phyloP scores from a whole-genome alignment of 495 filamentous ascomycete species.

The Lentithecium fluviatile region DNA sequence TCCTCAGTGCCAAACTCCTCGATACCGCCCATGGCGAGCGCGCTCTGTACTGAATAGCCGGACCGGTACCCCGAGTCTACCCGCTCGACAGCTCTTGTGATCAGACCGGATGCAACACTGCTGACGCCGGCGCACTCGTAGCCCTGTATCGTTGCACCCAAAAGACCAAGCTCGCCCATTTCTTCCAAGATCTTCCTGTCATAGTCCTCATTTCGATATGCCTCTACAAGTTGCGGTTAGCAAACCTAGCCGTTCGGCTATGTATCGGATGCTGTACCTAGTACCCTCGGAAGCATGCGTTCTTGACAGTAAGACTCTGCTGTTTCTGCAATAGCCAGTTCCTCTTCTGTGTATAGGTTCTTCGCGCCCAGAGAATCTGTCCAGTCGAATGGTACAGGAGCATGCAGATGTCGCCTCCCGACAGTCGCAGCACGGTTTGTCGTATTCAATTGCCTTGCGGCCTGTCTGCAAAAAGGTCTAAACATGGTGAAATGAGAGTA shows the following conservation, averaged over 20 bases:
- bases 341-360: slow-evolving; percentile 80
- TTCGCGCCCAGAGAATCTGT: slow-evolving; percentile 78
- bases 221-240: slow-evolving; percentile 59
- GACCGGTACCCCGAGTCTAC: slow-evolving; percentile 95
- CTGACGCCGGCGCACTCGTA: slow-evolving; percentile 94
- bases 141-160: slow-evolving; percentile 87
- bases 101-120: slow-evolving; percentile 85
- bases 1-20: slow-evolving; percentile 87
- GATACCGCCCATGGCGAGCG: slow-evolving; percentile 95
- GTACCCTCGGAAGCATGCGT: slow-evolving; percentile 74
- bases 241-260: not conserved
- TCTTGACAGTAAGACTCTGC: slow-evolving; percentile 93
- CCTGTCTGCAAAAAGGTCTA: slow-evolving; percentile 41
- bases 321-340: slow-evolving; percentile 82
- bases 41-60: slow-evolving; percentile 94
- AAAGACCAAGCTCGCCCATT: slow-evolving; percentile 92
- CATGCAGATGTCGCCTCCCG: slow-evolving; percentile 51
- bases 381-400: slow-evolving; percentile 75
- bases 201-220: slow-evolving; percentile 91
- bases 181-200: slow-evolving; percentile 84
- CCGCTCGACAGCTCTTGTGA: slow-evolving; percentile 92
- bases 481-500: slow-evolving; percentile 41
- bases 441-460: slow-evolving; percentile 41
- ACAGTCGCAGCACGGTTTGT: slow-evolving; percentile 34
- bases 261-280: slow-evolving; percentile 57